Conservation (phyloP, 805 yeast species). For the Lachancea quebecensis region DNA sequence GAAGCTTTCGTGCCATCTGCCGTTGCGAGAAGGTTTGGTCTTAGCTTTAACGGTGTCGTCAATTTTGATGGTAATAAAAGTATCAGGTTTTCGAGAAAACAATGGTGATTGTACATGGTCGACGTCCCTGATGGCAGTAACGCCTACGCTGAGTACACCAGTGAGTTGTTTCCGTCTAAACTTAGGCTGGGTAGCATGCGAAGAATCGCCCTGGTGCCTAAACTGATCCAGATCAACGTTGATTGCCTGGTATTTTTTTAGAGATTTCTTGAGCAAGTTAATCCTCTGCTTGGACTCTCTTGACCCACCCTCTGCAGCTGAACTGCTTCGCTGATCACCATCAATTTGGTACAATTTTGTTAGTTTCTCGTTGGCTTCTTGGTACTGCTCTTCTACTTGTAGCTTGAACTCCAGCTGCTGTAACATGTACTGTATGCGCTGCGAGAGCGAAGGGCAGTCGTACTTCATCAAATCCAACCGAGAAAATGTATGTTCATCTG, state of each 20-base stretch:
- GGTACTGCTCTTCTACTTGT: slow-evolving; percentile 89
- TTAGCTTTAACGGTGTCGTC: slow-evolving; percentile 82
- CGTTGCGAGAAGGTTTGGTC: slow-evolving; percentile 68
- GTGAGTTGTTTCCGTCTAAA: slow-evolving; percentile 77
- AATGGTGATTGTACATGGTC: slow-evolving; percentile 87
- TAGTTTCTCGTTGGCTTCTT: slow-evolving; percentile 86
- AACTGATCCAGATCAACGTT: slow-evolving; percentile 61
- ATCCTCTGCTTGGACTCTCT: slow-evolving; percentile 80
- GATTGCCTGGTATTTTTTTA: slow-evolving; percentile 85
- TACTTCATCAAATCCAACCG: slow-evolving; percentile 79
- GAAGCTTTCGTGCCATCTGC: slow-evolving; percentile 77
- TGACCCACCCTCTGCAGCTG: slow-evolving; percentile 84
- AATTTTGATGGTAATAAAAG: slow-evolving; percentile 67
- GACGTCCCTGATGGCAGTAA: slow-evolving; percentile 76
- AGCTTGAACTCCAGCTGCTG: slow-evolving; percentile 91
- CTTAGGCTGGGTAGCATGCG: slow-evolving; percentile 56
- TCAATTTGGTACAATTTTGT: slow-evolving; percentile 80
- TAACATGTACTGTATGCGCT: slow-evolving; percentile 89
- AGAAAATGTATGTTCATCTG: slow-evolving; percentile 40
- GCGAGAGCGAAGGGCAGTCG: slow-evolving; percentile 92
- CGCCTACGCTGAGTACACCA: slow-evolving; percentile 69
- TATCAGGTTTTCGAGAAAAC: slow-evolving; percentile 72
- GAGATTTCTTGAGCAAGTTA: slow-evolving; percentile 71
- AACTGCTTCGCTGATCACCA: slow-evolving; percentile 79
- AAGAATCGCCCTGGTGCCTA: slow-evolving; percentile 50